Evolutionary conservation across 495 filamentous ascomycete genomes (phyloP).

Genomic region (Lasiosphaeris hirsuta): DNA sequence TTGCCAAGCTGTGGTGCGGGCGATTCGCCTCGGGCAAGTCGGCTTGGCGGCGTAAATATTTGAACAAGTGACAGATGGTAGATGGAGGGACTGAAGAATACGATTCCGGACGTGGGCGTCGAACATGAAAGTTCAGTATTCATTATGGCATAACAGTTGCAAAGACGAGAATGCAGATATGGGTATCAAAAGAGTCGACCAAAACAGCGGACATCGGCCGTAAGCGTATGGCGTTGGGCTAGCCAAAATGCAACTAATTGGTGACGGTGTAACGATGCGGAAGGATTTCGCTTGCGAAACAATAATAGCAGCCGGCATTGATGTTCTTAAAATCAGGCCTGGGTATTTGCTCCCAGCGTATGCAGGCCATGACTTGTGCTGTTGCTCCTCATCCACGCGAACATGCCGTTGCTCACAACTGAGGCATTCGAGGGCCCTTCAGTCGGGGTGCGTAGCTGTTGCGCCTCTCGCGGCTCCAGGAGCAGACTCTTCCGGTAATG

Average conservation of each 20-base stretch:
- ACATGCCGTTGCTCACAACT: constrained; percentile 25
- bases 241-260: not conserved
- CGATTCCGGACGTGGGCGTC: not conserved
- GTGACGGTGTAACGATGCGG: not conserved
- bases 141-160: constrained; percentile 15
- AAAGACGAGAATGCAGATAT: constrained; percentile 14
- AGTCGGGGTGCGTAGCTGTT: constrained; percentile 46
- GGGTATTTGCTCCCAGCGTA: not conserved
- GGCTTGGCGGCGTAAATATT: too few relatives aligned
- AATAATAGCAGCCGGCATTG: not conserved
- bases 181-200: constrained; percentile 19
- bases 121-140: not conserved
- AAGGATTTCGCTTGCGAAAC: not conserved
- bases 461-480: constrained; percentile 76
- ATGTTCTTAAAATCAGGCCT: constrained; percentile 11
- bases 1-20: too few relatives aligned
- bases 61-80: too few relatives aligned
- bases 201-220: constrained; percentile 1
- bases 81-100: not conserved
- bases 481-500: constrained; percentile 84
- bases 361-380: constrained; percentile 16
- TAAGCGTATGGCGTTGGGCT: not conserved
- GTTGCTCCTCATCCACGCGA: constrained; percentile 32
- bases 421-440: constrained; percentile 32
- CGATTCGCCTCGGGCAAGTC: too few relatives aligned